These are phyloP conservation scores for Dothideomycetes sp. DNA, from an alignment of 2,329 filamentous ascomycete genomes.

Conservation along the genomic window DNA sequence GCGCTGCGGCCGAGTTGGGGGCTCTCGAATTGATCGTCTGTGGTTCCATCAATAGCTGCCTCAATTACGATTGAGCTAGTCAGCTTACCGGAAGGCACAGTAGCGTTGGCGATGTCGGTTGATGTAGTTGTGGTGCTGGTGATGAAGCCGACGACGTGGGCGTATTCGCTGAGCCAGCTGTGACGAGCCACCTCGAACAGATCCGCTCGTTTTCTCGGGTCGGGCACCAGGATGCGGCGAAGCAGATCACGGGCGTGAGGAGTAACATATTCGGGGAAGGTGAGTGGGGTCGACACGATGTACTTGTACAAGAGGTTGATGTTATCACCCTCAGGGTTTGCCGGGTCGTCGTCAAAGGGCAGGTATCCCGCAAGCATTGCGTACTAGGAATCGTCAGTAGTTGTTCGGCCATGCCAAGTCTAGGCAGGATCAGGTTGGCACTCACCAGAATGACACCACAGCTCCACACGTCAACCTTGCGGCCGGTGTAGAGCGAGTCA, in stretches of 20 bases:
- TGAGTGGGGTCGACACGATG: slow-evolving; percentile 92
- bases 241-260: slow-evolving; percentile 90
- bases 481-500: slow-evolving; percentile 91
- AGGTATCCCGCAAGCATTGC: slow-evolving; percentile 97
- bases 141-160: slow-evolving; percentile 93
- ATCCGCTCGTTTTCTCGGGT: slow-evolving; percentile 88
- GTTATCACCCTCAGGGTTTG: slow-evolving; percentile 96
- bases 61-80: no score
- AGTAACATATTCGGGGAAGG: slow-evolving; percentile 97
- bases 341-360: slow-evolving; percentile 95
- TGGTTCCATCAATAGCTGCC: slow-evolving; percentile 12
- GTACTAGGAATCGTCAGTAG: slow-evolving; percentile 54
- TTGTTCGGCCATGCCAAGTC: slow-evolving; percentile 5
- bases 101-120: slow-evolving; percentile 73
- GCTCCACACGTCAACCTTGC: slow-evolving; percentile 98
- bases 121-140: slow-evolving; percentile 89
- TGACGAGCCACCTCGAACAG: slow-evolving; percentile 95
- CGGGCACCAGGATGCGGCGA: slow-evolving; percentile 86
- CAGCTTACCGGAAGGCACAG: slow-evolving; percentile 52
- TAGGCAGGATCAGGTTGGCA: slow-evolving; percentile 17
- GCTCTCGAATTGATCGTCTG: slow-evolving; percentile 47
- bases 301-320: slow-evolving; percentile 99
- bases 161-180: slow-evolving; percentile 95
- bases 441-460: slow-evolving; percentile 95
- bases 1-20: slow-evolving; percentile 70